These are phyloP conservation scores for Neurospora sp. DNA, from an alignment of 495 filamentous ascomycete species.

Conservation along the genomic window DNA sequence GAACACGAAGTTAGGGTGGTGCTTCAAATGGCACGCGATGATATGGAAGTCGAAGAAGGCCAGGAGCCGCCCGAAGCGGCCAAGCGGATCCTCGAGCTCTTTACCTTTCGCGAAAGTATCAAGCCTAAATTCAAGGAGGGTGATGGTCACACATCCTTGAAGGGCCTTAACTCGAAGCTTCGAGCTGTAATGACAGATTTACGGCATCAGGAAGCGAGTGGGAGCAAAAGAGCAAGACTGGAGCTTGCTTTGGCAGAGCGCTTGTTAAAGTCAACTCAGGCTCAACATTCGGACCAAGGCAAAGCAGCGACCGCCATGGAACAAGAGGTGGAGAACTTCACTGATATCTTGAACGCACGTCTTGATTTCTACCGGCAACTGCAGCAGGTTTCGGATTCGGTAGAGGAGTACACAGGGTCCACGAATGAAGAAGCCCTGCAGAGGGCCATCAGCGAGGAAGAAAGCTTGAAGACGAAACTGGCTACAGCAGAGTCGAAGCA, in stretches of 20 bases:
- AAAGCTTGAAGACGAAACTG: constrained; percentile 41
- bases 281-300: constrained; percentile 51
- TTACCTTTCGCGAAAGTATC: constrained; percentile 43
- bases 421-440: constrained; percentile 28
- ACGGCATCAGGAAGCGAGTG: constrained; percentile 47
- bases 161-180: constrained; percentile 57
- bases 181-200: constrained; percentile 53
- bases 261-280: constrained; percentile 47
- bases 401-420: constrained; percentile 55
- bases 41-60: constrained; percentile 14
- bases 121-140: constrained; percentile 43
- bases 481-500: constrained; percentile 54
- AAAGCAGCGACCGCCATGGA: constrained; percentile 53
- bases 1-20: constrained; percentile 60
- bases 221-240: constrained; percentile 48
- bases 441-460: constrained; percentile 31
- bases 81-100: constrained; percentile 48
- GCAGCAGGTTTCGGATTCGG: constrained; percentile 78
- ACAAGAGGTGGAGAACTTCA: constrained; percentile 68
- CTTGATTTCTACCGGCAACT: constrained; percentile 84
- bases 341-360: constrained; percentile 65
- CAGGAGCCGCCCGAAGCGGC: constrained; percentile 53
- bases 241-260: constrained; percentile 53
- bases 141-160: constrained; percentile 45
- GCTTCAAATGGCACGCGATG: constrained; percentile 43